Evolutionary conservation across 352 stramenopile species (phyloP), one percentile per base, ranked within the genome.

Genomic region (Thraustochytrium striatum): DNA sequence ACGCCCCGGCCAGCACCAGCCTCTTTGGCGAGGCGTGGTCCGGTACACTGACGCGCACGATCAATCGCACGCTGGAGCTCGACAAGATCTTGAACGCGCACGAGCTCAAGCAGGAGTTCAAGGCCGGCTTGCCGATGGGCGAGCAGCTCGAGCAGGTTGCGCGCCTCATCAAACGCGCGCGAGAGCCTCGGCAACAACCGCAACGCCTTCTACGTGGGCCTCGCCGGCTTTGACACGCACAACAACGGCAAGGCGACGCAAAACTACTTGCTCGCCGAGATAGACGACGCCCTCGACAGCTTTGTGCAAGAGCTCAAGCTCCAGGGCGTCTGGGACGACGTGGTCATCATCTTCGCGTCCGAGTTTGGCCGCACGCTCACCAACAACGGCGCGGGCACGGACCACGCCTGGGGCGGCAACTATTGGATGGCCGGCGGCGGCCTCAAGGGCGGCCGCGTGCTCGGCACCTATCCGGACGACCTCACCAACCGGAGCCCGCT

Each of bases 161-260:
- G 30, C 84, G 82, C 30, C 81, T 91, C 16, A 89, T 92, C 38
- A 69, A 62, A n/a, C 32, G 82, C 81, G 8, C 62, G 84, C 36
- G 73, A 87, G 62, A 65, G 81, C 0, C 82, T 88, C 25, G 86
- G 85, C 7, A 73, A 73, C 50, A 83, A 89, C 83, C 79, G 72
- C 28, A 83, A 87, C 57, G 59, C 86, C 36, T 90, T 90, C 72
- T 89, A 82, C 70, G 36, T 85, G 13, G 52, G 57, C 25, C 83
- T 79, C 33, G 85, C 84, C 58, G 84, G 86, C 41, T 92, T 81
- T 73, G 88, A 92, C 82, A 84, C 85, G 32, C 88, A 92, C 59
- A 59, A 28, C 52, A 59, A 59, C 25, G 52, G 19, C 52, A 28
- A 28, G 9, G 33, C 52, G 52, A 59, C 19, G 9, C 19, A 33